Conservation (phyloP, 192 early-diverging fungal species). For the Geranomyces variabilis region DNA sequence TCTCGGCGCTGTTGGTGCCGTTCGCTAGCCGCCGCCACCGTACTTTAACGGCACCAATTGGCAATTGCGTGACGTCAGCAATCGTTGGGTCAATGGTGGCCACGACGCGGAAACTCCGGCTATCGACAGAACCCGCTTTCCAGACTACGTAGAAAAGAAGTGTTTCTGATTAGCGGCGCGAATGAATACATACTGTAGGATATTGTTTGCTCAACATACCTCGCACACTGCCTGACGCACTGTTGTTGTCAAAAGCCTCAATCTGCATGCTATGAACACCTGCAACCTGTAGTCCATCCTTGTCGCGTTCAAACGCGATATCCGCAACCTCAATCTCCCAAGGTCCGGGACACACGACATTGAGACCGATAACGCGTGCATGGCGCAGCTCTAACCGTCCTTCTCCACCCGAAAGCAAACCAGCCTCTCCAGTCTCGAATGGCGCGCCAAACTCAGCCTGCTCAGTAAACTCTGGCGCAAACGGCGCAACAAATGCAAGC, state of each 20-base stretch:
- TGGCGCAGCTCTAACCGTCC: conserved; percentile 36
- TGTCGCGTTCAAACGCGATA: conserved; percentile 39
- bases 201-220: neutral
- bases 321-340: conserved; percentile 56
- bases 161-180: neutral
- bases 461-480: conserved; percentile 53
- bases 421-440: conserved; percentile 26
- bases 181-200: no score
- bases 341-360: conserved; percentile 42
- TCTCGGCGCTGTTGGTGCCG: no score
- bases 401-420: conserved; percentile 22
- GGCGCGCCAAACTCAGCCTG: conserved; percentile 37
- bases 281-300: neutral
- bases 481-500: conserved; percentile 59
- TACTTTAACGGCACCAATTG: conserved; percentile 13
- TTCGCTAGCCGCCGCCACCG: conserved; percentile 16
- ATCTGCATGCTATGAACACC: neutral
- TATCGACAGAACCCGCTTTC: conserved; percentile 53
- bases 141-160: conserved; percentile 43
- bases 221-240: no score
- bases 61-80: neutral
- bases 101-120: conserved; percentile 45
- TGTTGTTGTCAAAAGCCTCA: neutral
- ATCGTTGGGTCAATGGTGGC: conserved; percentile 28
- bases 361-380: conserved; percentile 38